Base-by-base conservation (phyloP, 805 yeast species). In the Maudiozyma bulderi region DNA sequence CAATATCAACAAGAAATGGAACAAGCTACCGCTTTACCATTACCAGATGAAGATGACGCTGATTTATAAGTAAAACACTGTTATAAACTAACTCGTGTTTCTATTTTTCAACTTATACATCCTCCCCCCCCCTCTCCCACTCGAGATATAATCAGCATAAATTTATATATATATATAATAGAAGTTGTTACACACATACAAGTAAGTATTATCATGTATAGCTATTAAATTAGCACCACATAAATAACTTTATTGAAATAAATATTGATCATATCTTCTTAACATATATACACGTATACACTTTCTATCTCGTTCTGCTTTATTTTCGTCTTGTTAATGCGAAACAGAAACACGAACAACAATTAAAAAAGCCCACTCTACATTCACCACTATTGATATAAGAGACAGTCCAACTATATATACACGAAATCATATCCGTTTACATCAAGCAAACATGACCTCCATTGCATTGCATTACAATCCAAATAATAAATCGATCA, bases 41-140 rank as follows among this genome's bases (percentile, higher is more conserved):
- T 93, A 73, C 99, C 99, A 61, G 99, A 93, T 77, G 99, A 93
- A 79, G 99, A 93, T 72, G 99, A 93, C 69, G 97, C 96, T 68
- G 99, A 93, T 75, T 86, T 93, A 76, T 93, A 88, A 77, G 49
- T 8, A 9, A 32, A 26, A 14, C 28, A 5, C 37, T 34, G 5
- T 11, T 10, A 5, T 6, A 6, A 5, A n/a, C 38, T 35, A 9
- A 9, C 38, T n/a, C 14, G 8, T 13, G 8, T 13, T 6, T 35
- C 5, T 35, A 8, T 35, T 35, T 15, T 35, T 34, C 11, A 10
- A n/a, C 15, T 35, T n/a, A 14, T 35, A 11, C n/a, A n/a, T 35
- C 13, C 29, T 6, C 14, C 20, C 40, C 15, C 35, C 9, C 3
- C 10, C n/a, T 3, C 40, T 37, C 3, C 10, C n/a, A 2, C 40